phyloP scores from a whole-genome alignment of 164 flowering plant genomes.

The Amborella trichopoda region DNA sequence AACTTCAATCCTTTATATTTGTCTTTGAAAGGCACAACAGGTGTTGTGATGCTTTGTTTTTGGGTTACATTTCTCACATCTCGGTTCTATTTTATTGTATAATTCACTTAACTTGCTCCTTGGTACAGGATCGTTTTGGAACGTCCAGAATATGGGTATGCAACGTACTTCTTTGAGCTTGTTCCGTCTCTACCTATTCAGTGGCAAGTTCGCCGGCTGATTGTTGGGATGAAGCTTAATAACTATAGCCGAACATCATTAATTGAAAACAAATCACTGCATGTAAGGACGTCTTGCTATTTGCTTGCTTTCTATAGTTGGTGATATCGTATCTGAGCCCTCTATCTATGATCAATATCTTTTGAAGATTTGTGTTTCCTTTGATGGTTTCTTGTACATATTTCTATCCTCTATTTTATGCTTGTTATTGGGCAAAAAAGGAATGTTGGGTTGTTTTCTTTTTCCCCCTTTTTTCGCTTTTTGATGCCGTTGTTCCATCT shows the following conservation, averaged over 20 bases:
- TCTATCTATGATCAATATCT: too few species aligned
- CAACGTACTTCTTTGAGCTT: constrained; percentile 91
- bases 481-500: too few species aligned
- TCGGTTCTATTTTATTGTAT: background rate
- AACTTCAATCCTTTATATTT: constrained; percentile 84
- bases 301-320: background rate
- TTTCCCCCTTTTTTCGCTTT: too few species aligned
- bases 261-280: constrained; percentile 62
- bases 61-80: background rate
- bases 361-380: too few species aligned
- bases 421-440: too few species aligned
- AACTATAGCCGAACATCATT: constrained; percentile 51
- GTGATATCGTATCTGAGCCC: background rate
- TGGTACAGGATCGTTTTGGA: constrained; percentile 77
- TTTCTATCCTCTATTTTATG: too few species aligned
- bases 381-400: too few species aligned
- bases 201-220: constrained; percentile 85
- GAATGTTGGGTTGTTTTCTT: too few species aligned
- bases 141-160: constrained; percentile 98
- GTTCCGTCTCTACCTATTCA: constrained; percentile 40
- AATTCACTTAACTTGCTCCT: constrained; percentile 1
- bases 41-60: constrained; percentile 14
- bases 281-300: constrained; percentile 28
- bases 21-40: constrained; percentile 88
- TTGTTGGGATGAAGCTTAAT: constrained; percentile 71